phyloP scores from a whole-genome alignment of 306 rosid species.

The Adenanthera pavonina region DNA sequence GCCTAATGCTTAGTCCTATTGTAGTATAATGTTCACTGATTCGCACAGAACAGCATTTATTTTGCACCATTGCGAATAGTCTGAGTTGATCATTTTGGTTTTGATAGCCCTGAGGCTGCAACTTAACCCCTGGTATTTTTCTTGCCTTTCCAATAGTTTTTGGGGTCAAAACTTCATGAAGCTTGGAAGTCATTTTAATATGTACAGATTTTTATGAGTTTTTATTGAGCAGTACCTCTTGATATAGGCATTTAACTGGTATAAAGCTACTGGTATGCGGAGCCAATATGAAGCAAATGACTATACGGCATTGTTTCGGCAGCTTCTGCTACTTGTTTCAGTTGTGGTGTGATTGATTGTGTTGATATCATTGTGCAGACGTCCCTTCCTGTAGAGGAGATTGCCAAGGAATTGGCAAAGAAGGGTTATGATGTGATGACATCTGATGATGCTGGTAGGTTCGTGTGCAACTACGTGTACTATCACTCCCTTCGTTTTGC shows the following conservation, averaged over 20 bases:
- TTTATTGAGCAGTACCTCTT: not conserved
- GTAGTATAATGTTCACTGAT: not conserved
- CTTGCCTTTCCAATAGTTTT: slow-evolving; percentile 17
- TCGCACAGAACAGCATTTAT: slow-evolving; percentile 17
- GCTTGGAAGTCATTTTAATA: slow-evolving; percentile 10
- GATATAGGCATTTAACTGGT: slow-evolving; percentile 3
- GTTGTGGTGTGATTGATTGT: not conserved
- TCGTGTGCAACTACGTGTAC: slow-evolving; percentile 95
- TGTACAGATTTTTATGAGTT: not conserved
- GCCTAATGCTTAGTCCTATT: slow-evolving; percentile 19
- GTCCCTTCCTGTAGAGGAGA: slow-evolving; percentile 80
- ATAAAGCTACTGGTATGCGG: not conserved
- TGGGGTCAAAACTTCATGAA: not conserved
- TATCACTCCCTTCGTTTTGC: slow-evolving; percentile 92
- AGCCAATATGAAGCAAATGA: slow-evolving; percentile 29
- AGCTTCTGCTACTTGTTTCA: slow-evolving; percentile 1
- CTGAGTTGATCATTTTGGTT: slow-evolving; percentile 25
- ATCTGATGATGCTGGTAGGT: slow-evolving; percentile 95
- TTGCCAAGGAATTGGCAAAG: slow-evolving; percentile 72
- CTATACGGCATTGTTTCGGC: not conserved
- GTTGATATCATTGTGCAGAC: slow-evolving; percentile 58
- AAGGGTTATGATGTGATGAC: slow-evolving; percentile 83
- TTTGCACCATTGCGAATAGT: slow-evolving; percentile 6
- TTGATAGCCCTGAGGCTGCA: slow-evolving; percentile 12
- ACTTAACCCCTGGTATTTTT: not conserved